These are phyloP conservation scores for Tulasnella sp. DNA, from an alignment of 768 basidiomycete species.

Conservation along the genomic window DNA sequence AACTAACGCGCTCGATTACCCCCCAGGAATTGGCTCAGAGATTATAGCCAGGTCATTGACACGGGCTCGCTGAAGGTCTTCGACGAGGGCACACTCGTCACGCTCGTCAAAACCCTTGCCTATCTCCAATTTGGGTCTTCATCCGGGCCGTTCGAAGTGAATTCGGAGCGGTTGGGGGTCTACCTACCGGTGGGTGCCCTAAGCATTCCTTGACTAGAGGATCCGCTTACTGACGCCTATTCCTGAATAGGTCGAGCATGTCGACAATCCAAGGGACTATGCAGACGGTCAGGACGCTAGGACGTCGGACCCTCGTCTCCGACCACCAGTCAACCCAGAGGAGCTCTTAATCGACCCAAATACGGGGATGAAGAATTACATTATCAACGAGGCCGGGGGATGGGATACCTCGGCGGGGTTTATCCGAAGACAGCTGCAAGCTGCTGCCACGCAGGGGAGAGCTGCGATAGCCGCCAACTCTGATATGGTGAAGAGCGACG, in stretches of 20 bases:
- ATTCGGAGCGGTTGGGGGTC: constrained; percentile 25
- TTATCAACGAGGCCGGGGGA: constrained; percentile 73
- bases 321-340: constrained; percentile 79
- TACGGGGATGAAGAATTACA: constrained; percentile 95
- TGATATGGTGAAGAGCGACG: constrained; percentile 74
- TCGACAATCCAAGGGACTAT: constrained; percentile 91
- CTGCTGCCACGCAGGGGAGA: constrained; percentile 79
- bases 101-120: neutral
- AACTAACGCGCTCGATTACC: neutral
- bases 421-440: constrained; percentile 70
- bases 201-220: neutral
- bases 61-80: constrained; percentile 21
- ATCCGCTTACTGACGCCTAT: no score
- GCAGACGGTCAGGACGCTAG: constrained; percentile 80
- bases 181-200: constrained; percentile 22
- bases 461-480: constrained; percentile 55
- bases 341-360: constrained; percentile 83
- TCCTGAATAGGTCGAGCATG: constrained; percentile 59
- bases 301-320: constrained; percentile 70
- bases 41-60: constrained; percentile 33
- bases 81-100: neutral
- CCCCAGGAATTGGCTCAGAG: constrained; percentile 34
- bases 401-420: constrained; percentile 89
- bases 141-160: constrained; percentile 18
- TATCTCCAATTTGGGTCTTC: constrained; percentile 20